Conservation (phyloP, 768 basidiomycete species). For the Pleurotus salmoneostramineus region DNA sequence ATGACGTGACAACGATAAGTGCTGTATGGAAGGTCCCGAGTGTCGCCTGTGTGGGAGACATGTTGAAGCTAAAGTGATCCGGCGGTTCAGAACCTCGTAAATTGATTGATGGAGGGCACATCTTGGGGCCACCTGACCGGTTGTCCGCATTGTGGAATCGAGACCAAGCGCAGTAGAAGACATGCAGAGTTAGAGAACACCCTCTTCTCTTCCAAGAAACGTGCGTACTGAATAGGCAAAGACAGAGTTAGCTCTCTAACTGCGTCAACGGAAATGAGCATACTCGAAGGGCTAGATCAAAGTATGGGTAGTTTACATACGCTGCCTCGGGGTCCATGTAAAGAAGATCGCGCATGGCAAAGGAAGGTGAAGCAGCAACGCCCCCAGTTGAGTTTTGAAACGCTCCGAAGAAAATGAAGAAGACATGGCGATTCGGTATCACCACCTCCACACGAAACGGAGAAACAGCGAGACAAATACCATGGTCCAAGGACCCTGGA, state of each 20-base stretch:
- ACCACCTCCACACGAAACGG: neutral
- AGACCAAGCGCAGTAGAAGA: neutral
- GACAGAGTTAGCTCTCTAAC: too few relatives aligned
- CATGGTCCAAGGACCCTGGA: neutral
- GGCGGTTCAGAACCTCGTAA: conserved; percentile 3
- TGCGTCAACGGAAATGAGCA: too few relatives aligned
- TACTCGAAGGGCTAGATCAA: too few relatives aligned
- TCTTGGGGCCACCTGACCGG: neutral
- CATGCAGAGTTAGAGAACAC: too few relatives aligned
- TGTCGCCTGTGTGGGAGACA: neutral
- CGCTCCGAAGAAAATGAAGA: neutral
- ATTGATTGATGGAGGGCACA: neutral
- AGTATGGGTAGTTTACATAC: too few relatives aligned
- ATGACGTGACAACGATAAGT: neutral
- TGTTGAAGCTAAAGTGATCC: neutral
- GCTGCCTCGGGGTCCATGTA: too few relatives aligned
- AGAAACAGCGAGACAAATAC: neutral
- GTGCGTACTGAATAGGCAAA: too few relatives aligned
- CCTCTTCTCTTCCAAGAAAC: too few relatives aligned
- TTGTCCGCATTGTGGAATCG: neutral
- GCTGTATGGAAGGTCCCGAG: too few relatives aligned
- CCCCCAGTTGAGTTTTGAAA: neutral
- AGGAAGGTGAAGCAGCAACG: too few relatives aligned
- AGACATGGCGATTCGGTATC: neutral
- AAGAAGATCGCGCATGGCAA: too few relatives aligned